These are phyloP conservation scores for Exophiala xenobiotica DNA, from an alignment of 2,329 filamentous ascomycete species.

Conservation along the genomic window DNA sequence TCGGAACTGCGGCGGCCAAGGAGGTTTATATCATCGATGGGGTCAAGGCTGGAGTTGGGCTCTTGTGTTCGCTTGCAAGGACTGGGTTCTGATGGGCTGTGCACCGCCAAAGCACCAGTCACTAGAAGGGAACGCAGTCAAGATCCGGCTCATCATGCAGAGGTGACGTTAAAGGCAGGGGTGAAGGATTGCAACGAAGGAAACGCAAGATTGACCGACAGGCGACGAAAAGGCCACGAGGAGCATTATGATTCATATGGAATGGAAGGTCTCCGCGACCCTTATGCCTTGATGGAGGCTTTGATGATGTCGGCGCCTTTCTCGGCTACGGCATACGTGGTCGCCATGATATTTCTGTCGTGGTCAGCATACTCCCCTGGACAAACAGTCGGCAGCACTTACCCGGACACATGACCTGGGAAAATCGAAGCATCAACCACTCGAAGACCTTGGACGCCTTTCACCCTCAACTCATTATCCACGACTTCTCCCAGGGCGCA, in stretches of 20 bases:
- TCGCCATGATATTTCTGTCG: constrained; percentile 33
- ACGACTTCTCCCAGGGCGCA: constrained; percentile 48
- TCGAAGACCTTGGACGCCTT: constrained; percentile 38
- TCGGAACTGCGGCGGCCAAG: constrained; percentile 59
- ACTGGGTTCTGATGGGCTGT: constrained; percentile 21
- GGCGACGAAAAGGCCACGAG: too few species aligned
- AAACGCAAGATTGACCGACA: too few species aligned
- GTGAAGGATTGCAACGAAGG: too few species aligned
- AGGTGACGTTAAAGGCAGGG: too few species aligned
- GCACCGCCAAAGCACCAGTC: not conserved
- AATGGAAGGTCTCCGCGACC: not conserved
- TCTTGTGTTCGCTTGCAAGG: constrained; percentile 19
- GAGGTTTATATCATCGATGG: constrained; percentile 75
- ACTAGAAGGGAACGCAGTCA: too few species aligned
- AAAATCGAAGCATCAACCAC: constrained; percentile 41
- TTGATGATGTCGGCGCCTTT: constrained; percentile 39
- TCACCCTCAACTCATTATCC: constrained; percentile 38
- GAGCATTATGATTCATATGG: not conserved
- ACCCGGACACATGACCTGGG: constrained; percentile 35
- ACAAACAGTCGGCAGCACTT: too few species aligned
- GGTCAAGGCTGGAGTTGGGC: constrained; percentile 54
- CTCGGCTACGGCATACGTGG: constrained; percentile 37
- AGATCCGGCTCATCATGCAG: too few species aligned
- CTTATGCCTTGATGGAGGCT: constrained; percentile 25
- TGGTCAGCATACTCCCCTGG: too few species aligned